Evolutionary conservation across 169 alveolate species (phyloP), one percentile per base, ranked within the genome.

Genomic region (Babesia gibsoni): DNA sequence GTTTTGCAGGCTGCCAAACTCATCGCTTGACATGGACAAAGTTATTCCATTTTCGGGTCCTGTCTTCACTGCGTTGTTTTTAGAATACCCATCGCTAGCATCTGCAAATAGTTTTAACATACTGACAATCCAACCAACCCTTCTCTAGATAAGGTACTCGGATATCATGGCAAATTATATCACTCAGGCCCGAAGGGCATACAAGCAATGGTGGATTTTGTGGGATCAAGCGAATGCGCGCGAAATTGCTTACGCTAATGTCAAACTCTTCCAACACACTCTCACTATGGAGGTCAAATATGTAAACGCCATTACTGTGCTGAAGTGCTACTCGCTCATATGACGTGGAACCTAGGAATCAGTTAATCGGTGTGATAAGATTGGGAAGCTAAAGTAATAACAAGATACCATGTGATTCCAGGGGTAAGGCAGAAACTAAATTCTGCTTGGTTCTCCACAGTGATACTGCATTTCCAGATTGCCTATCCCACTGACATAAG

Each of bases 1-100:
- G 45, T 41, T 35, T 35, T 77, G 86, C 37, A 77, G 46, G 56
- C 50, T 67, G 23, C 86, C 86, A 16, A 77, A 23, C 22, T 77
- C 86, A 9, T 29, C 20, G 39, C 68, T n/a, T n/a, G n/a, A n/a
- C n/a, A n/a, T n/a, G n/a, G n/a, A n/a, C n/a, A n/a, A n/a, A n/a
- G n/a, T n/a, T n/a, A n/a, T n/a, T n/a, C n/a, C n/a, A n/a, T n/a
- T n/a, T n/a, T n/a, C n/a, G n/a, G n/a, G n/a, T n/a, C n/a, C n/a
- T n/a, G n/a, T n/a, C n/a, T n/a, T n/a, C n/a, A n/a, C n/a, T n/a
- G n/a, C n/a, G n/a, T n/a, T n/a, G n/a, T n/a, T n/a, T n/a, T n/a
- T n/a, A n/a, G n/a, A n/a, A n/a, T n/a, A n/a, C n/a, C n/a, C n/a
- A n/a, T n/a, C n/a, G n/a, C n/a, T n/a, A n/a, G n/a, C n/a, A n/a